phyloP scores from a whole-genome alignment of 768 basidiomycete species.

The Phylloporus arenicola region DNA sequence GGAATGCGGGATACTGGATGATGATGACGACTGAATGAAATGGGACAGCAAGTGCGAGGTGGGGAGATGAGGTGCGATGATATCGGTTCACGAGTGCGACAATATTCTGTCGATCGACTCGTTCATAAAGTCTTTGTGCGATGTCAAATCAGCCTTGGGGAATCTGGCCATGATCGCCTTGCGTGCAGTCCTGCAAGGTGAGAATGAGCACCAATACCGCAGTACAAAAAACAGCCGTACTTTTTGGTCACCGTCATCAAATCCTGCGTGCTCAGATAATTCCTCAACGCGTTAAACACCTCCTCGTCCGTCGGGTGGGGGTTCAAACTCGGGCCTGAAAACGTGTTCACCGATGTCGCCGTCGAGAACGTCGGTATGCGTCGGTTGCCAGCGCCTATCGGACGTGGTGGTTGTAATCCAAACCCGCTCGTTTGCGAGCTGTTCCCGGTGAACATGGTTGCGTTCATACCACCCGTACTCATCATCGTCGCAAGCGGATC shows the following conservation, averaged over 20 bases:
- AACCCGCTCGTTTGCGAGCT: conserved; percentile 53
- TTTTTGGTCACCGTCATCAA: conserved; percentile 96
- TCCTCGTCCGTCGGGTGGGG: conserved; percentile 85
- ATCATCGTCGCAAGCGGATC: conserved; percentile 64
- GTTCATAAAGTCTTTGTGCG: conserved; percentile 88
- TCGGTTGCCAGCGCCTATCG: conserved; percentile 43
- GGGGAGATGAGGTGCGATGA: background rate
- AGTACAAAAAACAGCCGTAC: conserved; percentile 42
- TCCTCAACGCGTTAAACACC: conserved; percentile 72
- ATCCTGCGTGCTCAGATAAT: conserved; percentile 87
- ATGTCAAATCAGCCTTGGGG: conserved; percentile 87
- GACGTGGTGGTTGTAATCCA: conserved; percentile 46
- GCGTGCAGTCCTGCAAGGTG: conserved; percentile 63
- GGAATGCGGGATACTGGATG: conserved; percentile 1
- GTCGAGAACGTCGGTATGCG: conserved; percentile 87
- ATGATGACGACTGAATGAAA: background rate
- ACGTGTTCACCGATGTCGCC: conserved; percentile 81
- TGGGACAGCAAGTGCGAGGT: background rate
- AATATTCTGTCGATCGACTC: conserved; percentile 90
- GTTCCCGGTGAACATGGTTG: conserved; percentile 57
- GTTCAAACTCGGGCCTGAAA: conserved; percentile 71
- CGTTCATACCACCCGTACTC: conserved; percentile 36
- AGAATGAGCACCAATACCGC: conserved; percentile 3
- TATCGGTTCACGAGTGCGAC: conserved; percentile 44
- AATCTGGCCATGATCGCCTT: conserved; percentile 84